These are phyloP conservation scores for Asterochloris sp. DNA, from an alignment of 139 green algal genomes.

Conservation along the genomic window DNA sequence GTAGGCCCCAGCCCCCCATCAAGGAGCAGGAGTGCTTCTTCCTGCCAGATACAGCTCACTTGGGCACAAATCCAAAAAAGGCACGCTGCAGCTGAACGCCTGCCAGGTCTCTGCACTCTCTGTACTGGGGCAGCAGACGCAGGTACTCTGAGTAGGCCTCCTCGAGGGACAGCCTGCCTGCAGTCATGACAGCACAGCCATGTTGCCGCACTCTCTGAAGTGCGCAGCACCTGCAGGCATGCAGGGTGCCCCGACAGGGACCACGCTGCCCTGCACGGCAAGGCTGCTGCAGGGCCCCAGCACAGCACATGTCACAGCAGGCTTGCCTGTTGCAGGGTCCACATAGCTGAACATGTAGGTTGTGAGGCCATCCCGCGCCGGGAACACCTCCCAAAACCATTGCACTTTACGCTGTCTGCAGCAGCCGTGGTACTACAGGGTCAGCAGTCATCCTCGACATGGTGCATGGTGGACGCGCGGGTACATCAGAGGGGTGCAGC, in stretches of 20 bases:
- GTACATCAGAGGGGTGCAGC: too few species aligned
- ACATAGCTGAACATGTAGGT: conserved; percentile 65
- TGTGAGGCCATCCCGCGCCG: conserved; percentile 21
- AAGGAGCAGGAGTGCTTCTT: too few species aligned
- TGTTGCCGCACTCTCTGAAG: not conserved
- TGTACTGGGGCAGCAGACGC: conserved; percentile 82
- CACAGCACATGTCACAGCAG: not conserved
- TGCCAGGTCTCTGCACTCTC: conserved; percentile 42
- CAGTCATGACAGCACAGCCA: not conserved
- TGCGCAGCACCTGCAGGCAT: not conserved
- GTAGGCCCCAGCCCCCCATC: too few species aligned
- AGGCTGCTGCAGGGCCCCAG: not conserved
- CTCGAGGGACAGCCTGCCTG: conserved; percentile 43
- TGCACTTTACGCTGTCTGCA: conserved; percentile 47
- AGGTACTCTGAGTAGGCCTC: conserved; percentile 89
- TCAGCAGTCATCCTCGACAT: too few species aligned
- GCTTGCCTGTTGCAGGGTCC: conserved; percentile 42
- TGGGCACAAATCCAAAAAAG: conserved; percentile 94
- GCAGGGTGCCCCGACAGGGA: not conserved
- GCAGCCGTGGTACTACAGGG: too few species aligned
- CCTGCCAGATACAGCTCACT: conserved; percentile 10
- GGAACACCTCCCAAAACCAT: conserved; percentile 64
- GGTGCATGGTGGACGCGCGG: too few species aligned
- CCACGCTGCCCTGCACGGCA: not conserved
- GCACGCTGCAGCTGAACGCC: conserved; percentile 71